phyloP scores from a whole-genome alignment of 2,329 filamentous ascomycete species.

The Epichloe amarillans region DNA sequence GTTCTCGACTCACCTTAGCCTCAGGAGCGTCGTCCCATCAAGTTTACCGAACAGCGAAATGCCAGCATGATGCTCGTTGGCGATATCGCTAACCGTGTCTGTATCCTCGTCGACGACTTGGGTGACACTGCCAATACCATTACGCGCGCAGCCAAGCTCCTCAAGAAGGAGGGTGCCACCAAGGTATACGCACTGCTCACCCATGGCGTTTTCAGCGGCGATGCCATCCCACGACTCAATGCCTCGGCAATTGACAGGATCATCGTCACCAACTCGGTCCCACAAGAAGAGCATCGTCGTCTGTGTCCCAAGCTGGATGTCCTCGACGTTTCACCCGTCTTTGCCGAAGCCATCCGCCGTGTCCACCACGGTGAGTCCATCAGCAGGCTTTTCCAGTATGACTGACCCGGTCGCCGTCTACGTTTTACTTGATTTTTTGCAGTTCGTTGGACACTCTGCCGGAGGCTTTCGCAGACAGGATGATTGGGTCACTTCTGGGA shows the following conservation, averaged over 20 bases:
- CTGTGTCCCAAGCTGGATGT: conserved; percentile 82
- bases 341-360: conserved; percentile 87
- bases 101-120: conserved; percentile 88
- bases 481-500: neutral
- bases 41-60: conserved; percentile 78
- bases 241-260: conserved; percentile 87
- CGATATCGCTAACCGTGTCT: conserved; percentile 65
- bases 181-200: conserved; percentile 86
- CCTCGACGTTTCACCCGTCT: conserved; percentile 76
- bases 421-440: neutral
- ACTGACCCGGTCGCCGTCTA: conserved; percentile 6
- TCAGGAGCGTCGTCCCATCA: conserved; percentile 77
- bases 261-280: conserved; percentile 88
- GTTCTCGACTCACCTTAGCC: conserved; percentile 21
- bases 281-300: conserved; percentile 68
- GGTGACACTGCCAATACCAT: conserved; percentile 96
- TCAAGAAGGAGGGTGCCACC: conserved; percentile 90
- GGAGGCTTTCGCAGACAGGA: neutral
- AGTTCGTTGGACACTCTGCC: neutral
- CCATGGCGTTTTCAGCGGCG: conserved; percentile 87
- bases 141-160: conserved; percentile 86
- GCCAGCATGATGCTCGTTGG: conserved; percentile 94
- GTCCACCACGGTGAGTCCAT: conserved; percentile 98
- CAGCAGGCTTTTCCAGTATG: conserved; percentile 64
- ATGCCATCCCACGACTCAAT: conserved; percentile 89